These are phyloP conservation scores for Solanum aculeatissimum DNA, from an alignment of 305 asterid genomes.

Conservation along the genomic window DNA sequence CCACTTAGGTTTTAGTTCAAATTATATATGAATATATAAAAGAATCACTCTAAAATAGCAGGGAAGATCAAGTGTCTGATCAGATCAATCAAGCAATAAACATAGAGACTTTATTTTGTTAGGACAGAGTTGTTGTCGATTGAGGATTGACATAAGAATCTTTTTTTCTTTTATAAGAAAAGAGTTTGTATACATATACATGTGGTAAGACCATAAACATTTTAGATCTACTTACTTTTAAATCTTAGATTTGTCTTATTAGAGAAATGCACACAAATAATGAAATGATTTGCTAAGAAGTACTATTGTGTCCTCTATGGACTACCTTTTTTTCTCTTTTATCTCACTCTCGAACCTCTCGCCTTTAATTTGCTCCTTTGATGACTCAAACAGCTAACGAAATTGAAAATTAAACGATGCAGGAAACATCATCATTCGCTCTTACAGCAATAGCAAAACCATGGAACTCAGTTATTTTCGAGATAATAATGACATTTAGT, in stretches of 20 bases:
- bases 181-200: no score
- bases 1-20: neutral
- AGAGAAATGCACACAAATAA: neutral
- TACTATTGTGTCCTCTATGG: neutral
- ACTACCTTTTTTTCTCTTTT: no score
- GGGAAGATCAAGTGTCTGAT: no score
- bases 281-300: neutral
- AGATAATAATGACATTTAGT: constrained; percentile 54
- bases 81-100: no score
- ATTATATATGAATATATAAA: no score
- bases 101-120: no score
- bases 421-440: constrained; percentile 56
- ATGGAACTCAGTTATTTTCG: constrained; percentile 48
- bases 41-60: neutral
- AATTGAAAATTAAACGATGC: neutral
- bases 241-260: neutral
- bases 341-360: no score
- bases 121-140: no score
- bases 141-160: no score
- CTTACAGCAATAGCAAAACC: constrained; percentile 27
- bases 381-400: neutral
- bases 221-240: neutral
- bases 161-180: no score
- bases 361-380: no score
- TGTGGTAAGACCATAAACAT: neutral